A percentile compares a stretch with the other conserved stretches of the same genome.
Conservation (phyloP, 1,284 basidiomycete genomes). For the Tetrapyrgos nigripes region DNA sequence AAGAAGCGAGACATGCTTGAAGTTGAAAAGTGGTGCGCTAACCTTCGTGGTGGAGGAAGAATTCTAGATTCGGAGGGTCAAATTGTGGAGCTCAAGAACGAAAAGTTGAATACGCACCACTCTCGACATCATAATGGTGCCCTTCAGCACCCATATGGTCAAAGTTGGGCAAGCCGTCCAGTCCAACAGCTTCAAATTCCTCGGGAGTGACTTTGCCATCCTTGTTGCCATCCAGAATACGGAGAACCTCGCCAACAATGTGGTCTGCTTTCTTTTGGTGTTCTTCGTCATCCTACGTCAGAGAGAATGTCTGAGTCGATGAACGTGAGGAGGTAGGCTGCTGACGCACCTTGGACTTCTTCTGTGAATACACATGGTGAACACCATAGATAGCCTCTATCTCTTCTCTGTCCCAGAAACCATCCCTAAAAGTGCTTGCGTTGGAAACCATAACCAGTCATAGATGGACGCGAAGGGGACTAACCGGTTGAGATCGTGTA, state of each 20-base stretch:
- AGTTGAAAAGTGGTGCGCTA: slow-evolving; percentile 15
- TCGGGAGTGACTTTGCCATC: slow-evolving; percentile 82
- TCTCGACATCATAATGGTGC: slow-evolving; percentile 93
- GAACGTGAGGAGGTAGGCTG: not conserved
- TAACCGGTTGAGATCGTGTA: slow-evolving; percentile 91
- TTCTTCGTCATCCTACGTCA: slow-evolving; percentile 69
- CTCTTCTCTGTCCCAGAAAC: slow-evolving; percentile 80
- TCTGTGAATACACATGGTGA: slow-evolving; percentile 92
- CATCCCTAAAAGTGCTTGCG: slow-evolving; percentile 52
- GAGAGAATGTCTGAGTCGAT: not conserved
- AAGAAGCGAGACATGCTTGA: not conserved
- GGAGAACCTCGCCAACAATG: slow-evolving; percentile 82
- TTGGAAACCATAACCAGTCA: slow-evolving; percentile 9
- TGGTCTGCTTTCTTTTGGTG: slow-evolving; percentile 87
- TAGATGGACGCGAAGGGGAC: slow-evolving; percentile 25
- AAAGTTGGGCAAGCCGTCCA: slow-evolving; percentile 86
- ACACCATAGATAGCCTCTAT: slow-evolving; percentile 95
- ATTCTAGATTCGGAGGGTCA: slow-evolving; percentile 48
- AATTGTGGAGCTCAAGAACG: slow-evolving; percentile 1
- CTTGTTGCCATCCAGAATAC: slow-evolving; percentile 76
- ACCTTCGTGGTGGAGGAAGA: slow-evolving; percentile 96
- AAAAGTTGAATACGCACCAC: slow-evolving; percentile 57
- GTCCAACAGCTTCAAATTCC: slow-evolving; percentile 84
- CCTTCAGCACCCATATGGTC: slow-evolving; percentile 87
- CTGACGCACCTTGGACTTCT: slow-evolving; percentile 73